Evolutionary conservation across 139 green algal species (phyloP).

Genomic region (Tetradesmus obliquus): DNA sequence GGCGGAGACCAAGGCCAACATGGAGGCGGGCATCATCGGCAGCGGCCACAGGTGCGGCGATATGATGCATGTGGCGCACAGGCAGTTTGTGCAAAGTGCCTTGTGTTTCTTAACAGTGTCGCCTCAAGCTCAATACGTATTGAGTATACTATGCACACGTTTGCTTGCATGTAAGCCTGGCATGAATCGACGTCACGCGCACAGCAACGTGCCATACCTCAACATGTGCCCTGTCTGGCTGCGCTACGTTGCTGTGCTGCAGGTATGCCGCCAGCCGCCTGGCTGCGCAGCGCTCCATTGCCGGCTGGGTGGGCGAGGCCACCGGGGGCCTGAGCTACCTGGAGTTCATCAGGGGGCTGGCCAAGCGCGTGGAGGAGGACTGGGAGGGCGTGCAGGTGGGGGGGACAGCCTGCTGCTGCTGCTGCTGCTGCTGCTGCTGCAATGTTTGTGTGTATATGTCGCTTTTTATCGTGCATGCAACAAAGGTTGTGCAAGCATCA

Average conservation of each 20-base stretch:
- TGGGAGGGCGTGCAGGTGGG: slow-evolving; percentile 84
- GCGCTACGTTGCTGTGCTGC: background rate
- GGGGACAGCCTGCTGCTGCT: slow-evolving; percentile 36
- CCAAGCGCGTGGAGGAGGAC: slow-evolving; percentile 88
- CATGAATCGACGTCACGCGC: too few species aligned
- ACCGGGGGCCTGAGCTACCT: slow-evolving; percentile 95
- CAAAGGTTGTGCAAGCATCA: too few species aligned
- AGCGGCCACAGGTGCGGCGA: slow-evolving; percentile 70
- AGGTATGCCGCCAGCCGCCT: slow-evolving; percentile 85
- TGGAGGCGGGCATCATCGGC: slow-evolving; percentile 86
- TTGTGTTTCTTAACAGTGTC: too few species aligned
- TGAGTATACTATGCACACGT: too few species aligned
- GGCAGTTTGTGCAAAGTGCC: too few species aligned
- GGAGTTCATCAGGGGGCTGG: slow-evolving; percentile 89
- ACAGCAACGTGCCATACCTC: too few species aligned
- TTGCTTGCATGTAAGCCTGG: too few species aligned
- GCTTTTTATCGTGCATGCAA: background rate
- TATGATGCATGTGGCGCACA: too few species aligned
- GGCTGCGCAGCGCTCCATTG: slow-evolving; percentile 85
- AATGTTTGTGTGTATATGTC: background rate
- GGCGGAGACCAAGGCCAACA: slow-evolving; percentile 88
- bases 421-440: background rate
- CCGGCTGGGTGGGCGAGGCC: slow-evolving; percentile 88
- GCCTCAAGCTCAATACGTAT: too few species aligned
- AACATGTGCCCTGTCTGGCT: too few species aligned